Conservation (phyloP, 352 stramenopile genomes). For the Globisporangium sylvaticum region DNA sequence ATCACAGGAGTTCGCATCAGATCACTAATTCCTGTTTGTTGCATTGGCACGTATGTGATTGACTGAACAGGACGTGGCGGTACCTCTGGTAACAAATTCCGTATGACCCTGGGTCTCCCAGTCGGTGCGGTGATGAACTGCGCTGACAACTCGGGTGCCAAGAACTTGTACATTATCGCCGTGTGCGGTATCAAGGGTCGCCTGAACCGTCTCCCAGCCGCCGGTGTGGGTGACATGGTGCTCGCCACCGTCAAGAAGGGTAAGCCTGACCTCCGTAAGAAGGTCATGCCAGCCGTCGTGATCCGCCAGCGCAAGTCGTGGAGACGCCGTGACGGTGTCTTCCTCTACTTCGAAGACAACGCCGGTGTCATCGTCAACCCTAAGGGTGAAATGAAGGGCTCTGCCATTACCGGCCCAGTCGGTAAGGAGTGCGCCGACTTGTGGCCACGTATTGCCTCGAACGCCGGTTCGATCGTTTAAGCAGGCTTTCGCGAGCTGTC, state of each 20-base stretch:
- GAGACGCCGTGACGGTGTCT: constrained; percentile 98
- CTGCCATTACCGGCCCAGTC: constrained; percentile 98
- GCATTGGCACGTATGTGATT: neutral
- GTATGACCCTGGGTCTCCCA: constrained; percentile 98
- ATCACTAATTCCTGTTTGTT: neutral
- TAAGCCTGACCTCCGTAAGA: constrained; percentile 99
- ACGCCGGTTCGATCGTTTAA: constrained; percentile 99
- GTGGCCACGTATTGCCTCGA: constrained; percentile 99
- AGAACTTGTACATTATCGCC: constrained; percentile 99
- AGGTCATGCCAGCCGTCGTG: constrained; percentile 99
- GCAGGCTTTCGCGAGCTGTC: constrained; percentile 10
- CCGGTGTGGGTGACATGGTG: constrained; percentile 99
- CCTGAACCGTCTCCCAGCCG: constrained; percentile 98
- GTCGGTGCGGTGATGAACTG: constrained; percentile 99
- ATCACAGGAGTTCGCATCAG: neutral
- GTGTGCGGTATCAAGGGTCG: constrained; percentile 99
- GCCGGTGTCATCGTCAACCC: constrained; percentile 99
- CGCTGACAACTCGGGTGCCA: constrained; percentile 99
- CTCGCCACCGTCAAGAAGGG: constrained; percentile 99
- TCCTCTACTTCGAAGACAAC: constrained; percentile 99
- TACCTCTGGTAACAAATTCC: constrained; percentile 98
- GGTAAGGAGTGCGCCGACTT: constrained; percentile 99
- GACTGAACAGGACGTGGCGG: constrained; percentile 87
- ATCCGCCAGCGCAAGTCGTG: constrained; percentile 99
- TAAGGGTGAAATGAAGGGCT: constrained; percentile 99